Evolutionary conservation across 768 basidiomycete species (phyloP).

Genomic region (Cystofilobasidium bisporidii): DNA sequence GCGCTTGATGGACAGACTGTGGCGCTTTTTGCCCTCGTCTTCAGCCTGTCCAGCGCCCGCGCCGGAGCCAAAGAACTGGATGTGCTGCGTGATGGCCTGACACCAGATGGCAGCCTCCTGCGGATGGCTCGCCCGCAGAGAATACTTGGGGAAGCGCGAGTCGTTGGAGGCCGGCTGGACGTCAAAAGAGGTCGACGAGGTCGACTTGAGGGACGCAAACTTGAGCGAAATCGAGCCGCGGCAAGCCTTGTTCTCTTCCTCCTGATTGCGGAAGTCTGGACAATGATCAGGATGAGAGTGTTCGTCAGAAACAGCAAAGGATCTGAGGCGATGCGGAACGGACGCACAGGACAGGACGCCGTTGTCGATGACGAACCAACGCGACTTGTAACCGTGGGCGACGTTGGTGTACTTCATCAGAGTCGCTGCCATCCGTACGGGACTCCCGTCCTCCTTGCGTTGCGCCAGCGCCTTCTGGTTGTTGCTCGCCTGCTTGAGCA

Average conservation of each 20-base stretch:
- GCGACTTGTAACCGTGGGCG: constrained; percentile 24
- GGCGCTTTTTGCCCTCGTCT: constrained; percentile 38
- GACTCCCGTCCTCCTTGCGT: constrained; percentile 18
- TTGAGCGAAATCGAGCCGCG: constrained; percentile 84
- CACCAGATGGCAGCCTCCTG: constrained; percentile 28
- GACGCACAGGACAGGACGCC: constrained; percentile 73
- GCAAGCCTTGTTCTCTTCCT: constrained; percentile 74
- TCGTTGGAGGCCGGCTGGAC: constrained; percentile 46
- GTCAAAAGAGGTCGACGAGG: constrained; percentile 54
- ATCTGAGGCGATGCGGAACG: neutral
- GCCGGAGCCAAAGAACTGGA: neutral
- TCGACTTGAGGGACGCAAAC: constrained; percentile 55
- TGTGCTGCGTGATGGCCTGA: constrained; percentile 22
- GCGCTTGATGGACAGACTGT: neutral
- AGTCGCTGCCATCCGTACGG: constrained; percentile 17
- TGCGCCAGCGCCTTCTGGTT: constrained; percentile 26
- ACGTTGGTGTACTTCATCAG: constrained; percentile 13
- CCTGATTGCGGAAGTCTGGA: constrained; percentile 77
- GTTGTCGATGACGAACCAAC: constrained; percentile 80
- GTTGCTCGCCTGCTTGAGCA: constrained; percentile 53
- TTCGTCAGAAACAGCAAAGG: too few relatives aligned
- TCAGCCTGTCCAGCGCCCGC: constrained; percentile 23
- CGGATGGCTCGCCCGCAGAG: constrained; percentile 18
- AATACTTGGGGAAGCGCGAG: constrained; percentile 21
- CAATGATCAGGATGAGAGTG: too few relatives aligned